phyloP scores from a whole-genome alignment of 306 rosid genomes.

The Canavalia gladiata region DNA sequence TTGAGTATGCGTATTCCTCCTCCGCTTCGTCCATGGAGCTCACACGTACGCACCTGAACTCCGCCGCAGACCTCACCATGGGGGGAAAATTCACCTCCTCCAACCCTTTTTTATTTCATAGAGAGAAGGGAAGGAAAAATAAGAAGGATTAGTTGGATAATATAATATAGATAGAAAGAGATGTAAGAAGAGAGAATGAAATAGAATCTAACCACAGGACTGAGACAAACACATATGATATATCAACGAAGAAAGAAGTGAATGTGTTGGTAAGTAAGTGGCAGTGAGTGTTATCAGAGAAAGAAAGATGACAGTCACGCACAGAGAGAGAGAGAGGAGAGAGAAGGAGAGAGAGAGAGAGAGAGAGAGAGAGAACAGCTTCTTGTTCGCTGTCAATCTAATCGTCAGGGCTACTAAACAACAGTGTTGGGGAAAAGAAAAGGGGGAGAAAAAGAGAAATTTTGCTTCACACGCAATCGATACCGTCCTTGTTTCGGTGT shows the following conservation, averaged over 20 bases:
- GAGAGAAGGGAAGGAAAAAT: not conserved
- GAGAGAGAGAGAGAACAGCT: constrained; percentile 42
- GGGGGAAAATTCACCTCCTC: constrained; percentile 80
- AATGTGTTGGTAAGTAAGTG: constrained; percentile 11
- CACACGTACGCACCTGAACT: constrained; percentile 84
- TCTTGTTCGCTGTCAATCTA: constrained; percentile 57
- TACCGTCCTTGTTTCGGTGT: constrained; percentile 34
- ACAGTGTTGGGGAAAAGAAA: constrained; percentile 64
- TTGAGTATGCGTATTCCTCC: constrained; percentile 87
- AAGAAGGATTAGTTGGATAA: not conserved
- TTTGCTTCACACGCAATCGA: constrained; percentile 69
- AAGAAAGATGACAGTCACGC: constrained; percentile 38
- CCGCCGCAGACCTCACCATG: constrained; percentile 68
- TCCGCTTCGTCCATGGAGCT: constrained; percentile 76
- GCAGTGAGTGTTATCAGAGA: constrained; percentile 18
- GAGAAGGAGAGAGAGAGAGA: constrained; percentile 37
- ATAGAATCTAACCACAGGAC: not conserved
- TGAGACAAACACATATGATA: constrained; percentile 10
- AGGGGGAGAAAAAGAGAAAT: constrained; percentile 30
- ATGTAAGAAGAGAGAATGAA: constrained; percentile 2
- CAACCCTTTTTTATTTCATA: constrained; percentile 57
- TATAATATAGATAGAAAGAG: not conserved
- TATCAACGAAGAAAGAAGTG: not conserved
- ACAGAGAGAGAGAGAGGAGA: constrained; percentile 32
- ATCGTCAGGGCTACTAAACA: constrained; percentile 62